Evolutionary conservation across 768 basidiomycete species (phyloP).

Genomic region (Russula foetens): DNA sequence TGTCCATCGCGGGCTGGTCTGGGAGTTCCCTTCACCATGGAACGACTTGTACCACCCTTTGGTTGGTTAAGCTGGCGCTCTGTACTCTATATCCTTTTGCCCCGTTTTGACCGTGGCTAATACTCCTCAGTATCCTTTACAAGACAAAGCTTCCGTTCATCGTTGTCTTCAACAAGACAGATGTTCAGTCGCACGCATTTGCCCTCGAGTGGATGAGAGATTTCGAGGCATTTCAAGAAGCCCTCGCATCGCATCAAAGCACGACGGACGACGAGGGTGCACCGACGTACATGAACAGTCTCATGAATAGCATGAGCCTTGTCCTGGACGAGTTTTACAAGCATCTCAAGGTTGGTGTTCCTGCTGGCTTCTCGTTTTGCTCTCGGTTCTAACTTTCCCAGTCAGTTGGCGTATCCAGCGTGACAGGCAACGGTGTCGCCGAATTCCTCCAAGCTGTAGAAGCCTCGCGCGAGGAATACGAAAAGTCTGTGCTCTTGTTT

Average conservation of each 20-base stretch:
- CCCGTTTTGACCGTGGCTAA: not conserved
- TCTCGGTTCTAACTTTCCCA: slow-evolving; percentile 25
- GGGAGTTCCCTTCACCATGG: not conserved
- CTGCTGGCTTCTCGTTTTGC: not conserved
- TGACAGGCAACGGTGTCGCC: slow-evolving; percentile 90
- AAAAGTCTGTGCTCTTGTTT: slow-evolving; percentile 46
- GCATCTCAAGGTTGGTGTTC: slow-evolving; percentile 69
- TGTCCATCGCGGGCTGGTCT: not conserved
- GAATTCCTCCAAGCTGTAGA: slow-evolving; percentile 92
- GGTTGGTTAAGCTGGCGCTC: not conserved
- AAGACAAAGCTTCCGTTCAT: slow-evolving; percentile 97
- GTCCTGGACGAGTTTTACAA: slow-evolving; percentile 98
- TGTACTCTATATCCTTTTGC: not conserved
- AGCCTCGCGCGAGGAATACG: slow-evolving; percentile 80
- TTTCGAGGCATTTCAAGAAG: slow-evolving; percentile 91
- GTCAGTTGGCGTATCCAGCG: slow-evolving; percentile 93
- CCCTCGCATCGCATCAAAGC: slow-evolving; percentile 63
- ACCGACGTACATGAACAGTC: slow-evolving; percentile 94
- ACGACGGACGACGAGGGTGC: slow-evolving; percentile 76
- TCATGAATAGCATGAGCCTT: slow-evolving; percentile 99
- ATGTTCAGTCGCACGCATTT: slow-evolving; percentile 83
- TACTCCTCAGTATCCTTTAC: slow-evolving; percentile 70
- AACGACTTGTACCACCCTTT: not conserved
- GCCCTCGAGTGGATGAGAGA: slow-evolving; percentile 98
- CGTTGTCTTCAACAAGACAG: slow-evolving; percentile 97